phyloP scores from a whole-genome alignment of 2,329 filamentous ascomycete genomes.

The Simplicillium sp. region DNA sequence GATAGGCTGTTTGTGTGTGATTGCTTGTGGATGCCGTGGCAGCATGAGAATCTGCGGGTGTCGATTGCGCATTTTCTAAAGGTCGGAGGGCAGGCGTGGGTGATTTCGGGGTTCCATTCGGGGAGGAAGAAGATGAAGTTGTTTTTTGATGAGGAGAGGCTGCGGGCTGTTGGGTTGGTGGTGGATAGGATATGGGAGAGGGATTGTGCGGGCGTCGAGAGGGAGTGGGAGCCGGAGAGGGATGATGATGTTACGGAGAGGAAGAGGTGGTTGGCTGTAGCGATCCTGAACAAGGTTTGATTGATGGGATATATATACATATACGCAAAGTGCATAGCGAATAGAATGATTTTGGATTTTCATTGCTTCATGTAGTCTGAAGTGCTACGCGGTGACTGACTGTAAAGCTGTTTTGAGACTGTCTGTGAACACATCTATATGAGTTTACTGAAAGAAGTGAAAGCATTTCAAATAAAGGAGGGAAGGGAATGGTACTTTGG shows the following conservation, averaged over 20 bases:
- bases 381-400: no score
- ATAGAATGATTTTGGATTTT: no score
- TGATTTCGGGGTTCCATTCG: constrained; percentile 66
- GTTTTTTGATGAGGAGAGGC: constrained; percentile 47
- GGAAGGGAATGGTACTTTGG: no score
- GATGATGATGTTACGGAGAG: constrained; percentile 50
- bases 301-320: no score
- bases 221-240: constrained; percentile 48
- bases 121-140: constrained; percentile 54
- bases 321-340: no score
- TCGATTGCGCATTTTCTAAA: constrained; percentile 56
- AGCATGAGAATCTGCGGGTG: constrained; percentile 56
- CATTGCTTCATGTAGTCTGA: no score
- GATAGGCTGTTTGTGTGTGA: constrained; percentile 54
- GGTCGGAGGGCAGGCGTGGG: constrained; percentile 43
- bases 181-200: constrained; percentile 57
- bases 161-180: constrained; percentile 38
- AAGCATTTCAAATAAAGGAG: no score
- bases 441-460: no score
- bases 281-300: constrained; percentile 26
- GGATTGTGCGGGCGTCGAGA: constrained; percentile 49
- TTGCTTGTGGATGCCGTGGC: constrained; percentile 60
- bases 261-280: constrained; percentile 57
- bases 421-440: no score
- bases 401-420: no score